These are phyloP conservation scores for Claviceps maximensis DNA, from an alignment of 2,329 filamentous ascomycete genomes.

Conservation along the genomic window DNA sequence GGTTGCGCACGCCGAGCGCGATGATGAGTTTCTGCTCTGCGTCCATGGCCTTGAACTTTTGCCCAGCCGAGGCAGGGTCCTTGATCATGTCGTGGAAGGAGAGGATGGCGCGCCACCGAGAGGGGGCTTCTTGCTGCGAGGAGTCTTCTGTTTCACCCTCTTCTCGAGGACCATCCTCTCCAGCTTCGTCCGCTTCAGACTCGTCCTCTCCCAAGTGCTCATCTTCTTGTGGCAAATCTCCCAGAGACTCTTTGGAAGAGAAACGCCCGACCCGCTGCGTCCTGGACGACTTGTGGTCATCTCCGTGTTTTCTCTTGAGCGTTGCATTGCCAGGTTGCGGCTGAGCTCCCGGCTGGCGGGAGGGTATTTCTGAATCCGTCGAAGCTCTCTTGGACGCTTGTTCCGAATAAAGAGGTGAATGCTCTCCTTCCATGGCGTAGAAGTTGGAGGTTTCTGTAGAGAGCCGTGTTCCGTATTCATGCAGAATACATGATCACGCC, in stretches of 20 bases:
- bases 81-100: slow-evolving; percentile 6
- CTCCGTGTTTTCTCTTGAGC: not conserved
- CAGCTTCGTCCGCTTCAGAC: not conserved
- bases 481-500: not conserved
- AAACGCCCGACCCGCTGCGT: not conserved
- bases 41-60: not conserved
- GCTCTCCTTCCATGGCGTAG: not conserved
- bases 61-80: not conserved
- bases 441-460: not conserved
- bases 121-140: not conserved
- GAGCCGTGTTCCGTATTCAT: not conserved
- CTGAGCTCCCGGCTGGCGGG: not conserved
- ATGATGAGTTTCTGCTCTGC: slow-evolving; percentile 5
- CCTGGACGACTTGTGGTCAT: not conserved
- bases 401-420: no score
- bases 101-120: slow-evolving; percentile 3
- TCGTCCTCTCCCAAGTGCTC: not conserved
- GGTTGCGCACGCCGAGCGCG: slow-evolving; percentile 5
- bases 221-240: not conserved
- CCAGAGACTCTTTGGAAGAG: not conserved
- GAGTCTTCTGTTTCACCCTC: not conserved
- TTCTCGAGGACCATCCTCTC: not conserved
- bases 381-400: not conserved
- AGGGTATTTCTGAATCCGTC: not conserved
- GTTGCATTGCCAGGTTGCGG: not conserved